Base-by-base conservation (phyloP, 176 grass and related monocot species). In the Luzula sylvatica region DNA sequence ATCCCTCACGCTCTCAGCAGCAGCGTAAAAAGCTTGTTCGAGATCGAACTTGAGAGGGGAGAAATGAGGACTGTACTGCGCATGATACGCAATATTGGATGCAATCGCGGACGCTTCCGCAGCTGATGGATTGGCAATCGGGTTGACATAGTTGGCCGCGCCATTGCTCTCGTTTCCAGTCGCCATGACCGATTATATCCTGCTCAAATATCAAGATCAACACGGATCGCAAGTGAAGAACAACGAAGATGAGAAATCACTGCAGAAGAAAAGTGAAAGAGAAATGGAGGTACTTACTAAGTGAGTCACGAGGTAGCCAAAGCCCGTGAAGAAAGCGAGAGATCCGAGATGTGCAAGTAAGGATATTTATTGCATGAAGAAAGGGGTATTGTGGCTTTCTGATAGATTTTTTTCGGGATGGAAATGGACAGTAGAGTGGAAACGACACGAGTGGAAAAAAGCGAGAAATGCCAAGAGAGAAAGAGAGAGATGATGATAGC, bases 1-100 rank as follows among this genome's bases (percentile, higher is more conserved):
- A 52, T 98, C 92, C 15, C 78, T 77, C 53, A 98, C 74, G 70
- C 93, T 92, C 65, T 92, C 74, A 3, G 93, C 86, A 14, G 93
- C 71, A 73, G 93, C 75, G 73, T 77, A 98, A 75, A 77, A 98
- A 4, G 93, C 86, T 23, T 90, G 65, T 75, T 98, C 93, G 19
- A 76, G 71, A 15, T 87, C 82, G 67, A 98, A 98, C 24, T 67
- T 66, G 68, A 72, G 69, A 52, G 82, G 86, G 29, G 81, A 77
- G 68, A 98, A 98, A 50, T 92, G 81, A 11, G 93, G 93, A 61
- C 23, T 87, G 55, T 80, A 98, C 49, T 65, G 52, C 12, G 65
- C 86, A 51, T 92, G 81, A 65, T 78, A 98, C 4, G 78, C 71
- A 40, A 90, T 98, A 42, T 98, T 92, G 16, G 68, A 87, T 9